Conservation (phyloP, 2,329 filamentous ascomycete species). For the Lachnellula hyalina region DNA sequence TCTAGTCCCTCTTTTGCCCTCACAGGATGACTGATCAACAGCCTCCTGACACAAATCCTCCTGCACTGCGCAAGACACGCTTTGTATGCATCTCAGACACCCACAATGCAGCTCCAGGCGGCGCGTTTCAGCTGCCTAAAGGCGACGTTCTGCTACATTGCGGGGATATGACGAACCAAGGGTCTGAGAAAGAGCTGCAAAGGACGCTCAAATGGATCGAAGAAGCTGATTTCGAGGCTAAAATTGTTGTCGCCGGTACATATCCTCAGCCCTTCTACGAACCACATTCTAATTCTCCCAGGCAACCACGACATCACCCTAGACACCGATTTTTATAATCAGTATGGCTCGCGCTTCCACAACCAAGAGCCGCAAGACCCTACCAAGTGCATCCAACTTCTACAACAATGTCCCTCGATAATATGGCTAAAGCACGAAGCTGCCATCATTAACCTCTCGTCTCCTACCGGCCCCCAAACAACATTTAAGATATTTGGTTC, state of each 20-base stretch:
- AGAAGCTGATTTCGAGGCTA: conserved; percentile 60
- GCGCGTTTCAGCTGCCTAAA: conserved; percentile 56
- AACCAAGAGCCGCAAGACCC: conserved; percentile 50
- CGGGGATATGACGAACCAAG: conserved; percentile 71
- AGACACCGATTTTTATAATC: conserved; percentile 55
- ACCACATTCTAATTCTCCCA: conserved; percentile 28
- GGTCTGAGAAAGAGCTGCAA: conserved; percentile 54
- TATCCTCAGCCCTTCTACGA: neutral
- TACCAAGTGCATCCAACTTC: conserved; percentile 47
- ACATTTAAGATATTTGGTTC: conserved; percentile 66
- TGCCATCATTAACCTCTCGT: conserved; percentile 48
- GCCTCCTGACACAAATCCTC: neutral
- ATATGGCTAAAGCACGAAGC: conserved; percentile 60
- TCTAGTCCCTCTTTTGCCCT: neutral
- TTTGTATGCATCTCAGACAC: conserved; percentile 75
- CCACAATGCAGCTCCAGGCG: conserved; percentile 53
- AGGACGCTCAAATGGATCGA: conserved; percentile 64
- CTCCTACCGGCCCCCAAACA: conserved; percentile 50
- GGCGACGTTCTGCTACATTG: conserved; percentile 74
- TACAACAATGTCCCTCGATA: conserved; percentile 42
- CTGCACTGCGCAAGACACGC: conserved; percentile 43
- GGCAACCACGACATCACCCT: conserved; percentile 74
- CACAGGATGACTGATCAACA: neutral
- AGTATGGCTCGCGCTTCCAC: conserved; percentile 50
- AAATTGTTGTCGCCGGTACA: conserved; percentile 64